phyloP scores from a whole-genome alignment of 2,329 filamentous ascomycete species.

The Epichloe bromicola region DNA sequence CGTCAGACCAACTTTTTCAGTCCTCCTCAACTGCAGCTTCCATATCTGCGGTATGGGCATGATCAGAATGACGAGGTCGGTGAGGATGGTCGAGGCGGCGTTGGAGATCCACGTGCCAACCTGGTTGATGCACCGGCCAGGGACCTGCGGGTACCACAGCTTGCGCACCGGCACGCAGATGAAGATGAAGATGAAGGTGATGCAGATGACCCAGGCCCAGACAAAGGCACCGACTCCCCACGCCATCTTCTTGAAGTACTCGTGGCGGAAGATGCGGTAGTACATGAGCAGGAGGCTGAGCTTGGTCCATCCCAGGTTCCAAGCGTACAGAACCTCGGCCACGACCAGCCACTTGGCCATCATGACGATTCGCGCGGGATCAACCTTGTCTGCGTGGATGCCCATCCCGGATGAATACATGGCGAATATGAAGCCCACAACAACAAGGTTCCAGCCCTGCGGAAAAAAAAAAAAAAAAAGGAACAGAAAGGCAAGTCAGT shows the following conservation, averaged over 20 bases:
- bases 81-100: slow-evolving; percentile 32
- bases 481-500: not conserved
- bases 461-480: too few species aligned
- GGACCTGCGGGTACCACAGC: slow-evolving; percentile 31
- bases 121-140: slow-evolving; percentile 35
- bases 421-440: slow-evolving; percentile 34
- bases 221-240: slow-evolving; percentile 28
- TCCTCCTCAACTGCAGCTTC: slow-evolving; percentile 26
- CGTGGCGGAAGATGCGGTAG: slow-evolving; percentile 35
- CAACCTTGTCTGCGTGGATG: slow-evolving; percentile 28
- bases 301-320: slow-evolving; percentile 36
- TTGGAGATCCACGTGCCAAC: slow-evolving; percentile 38
- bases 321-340: slow-evolving; percentile 34
- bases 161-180: slow-evolving; percentile 37
- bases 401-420: slow-evolving; percentile 35
- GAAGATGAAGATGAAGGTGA: slow-evolving; percentile 37
- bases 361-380: slow-evolving; percentile 23
- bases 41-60: slow-evolving; percentile 33
- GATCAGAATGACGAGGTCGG: slow-evolving; percentile 30
- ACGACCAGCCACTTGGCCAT: slow-evolving; percentile 35
- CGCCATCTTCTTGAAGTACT: slow-evolving; percentile 28
- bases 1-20: slow-evolving; percentile 30
- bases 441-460: slow-evolving; percentile 27
- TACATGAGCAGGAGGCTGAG: slow-evolving; percentile 38
- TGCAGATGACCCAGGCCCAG: slow-evolving; percentile 32